Conservation (phyloP, 257 asterid genomes). For the Coffea eugenioides region DNA sequence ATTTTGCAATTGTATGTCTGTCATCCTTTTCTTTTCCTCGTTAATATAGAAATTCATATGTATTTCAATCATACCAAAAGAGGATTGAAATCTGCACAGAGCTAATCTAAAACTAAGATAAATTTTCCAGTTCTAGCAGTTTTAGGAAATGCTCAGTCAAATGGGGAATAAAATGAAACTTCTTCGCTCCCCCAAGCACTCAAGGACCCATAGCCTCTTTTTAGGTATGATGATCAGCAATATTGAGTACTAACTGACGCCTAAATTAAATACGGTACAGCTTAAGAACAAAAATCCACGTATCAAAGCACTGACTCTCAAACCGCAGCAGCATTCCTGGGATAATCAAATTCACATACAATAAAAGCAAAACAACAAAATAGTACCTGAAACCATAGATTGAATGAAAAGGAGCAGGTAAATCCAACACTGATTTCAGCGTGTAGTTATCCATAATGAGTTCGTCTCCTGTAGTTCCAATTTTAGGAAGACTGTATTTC, state of each 20-base stretch:
- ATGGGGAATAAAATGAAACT: background rate
- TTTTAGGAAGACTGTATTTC: background rate
- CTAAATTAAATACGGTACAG: background rate
- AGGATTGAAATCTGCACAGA: background rate
- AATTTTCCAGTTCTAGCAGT: background rate
- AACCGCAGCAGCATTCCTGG: slow-evolving; percentile 1
- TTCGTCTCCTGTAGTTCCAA: slow-evolving; percentile 11
- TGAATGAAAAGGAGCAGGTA: slow-evolving; percentile 72
- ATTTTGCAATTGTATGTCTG: background rate
- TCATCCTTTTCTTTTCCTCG: background rate
- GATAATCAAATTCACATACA: slow-evolving; percentile 8
- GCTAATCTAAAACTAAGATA: background rate
- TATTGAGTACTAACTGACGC: slow-evolving; percentile 1
- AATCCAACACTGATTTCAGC: slow-evolving; percentile 70
- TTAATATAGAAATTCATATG: background rate
- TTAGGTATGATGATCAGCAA: background rate
- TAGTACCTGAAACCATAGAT: slow-evolving; percentile 78
- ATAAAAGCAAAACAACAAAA: background rate
- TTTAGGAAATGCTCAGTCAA: background rate
- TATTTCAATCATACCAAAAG: background rate
- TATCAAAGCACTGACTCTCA: background rate
- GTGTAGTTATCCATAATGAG: slow-evolving; percentile 52
- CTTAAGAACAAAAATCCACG: slow-evolving; percentile 1
- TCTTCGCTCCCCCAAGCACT: background rate
- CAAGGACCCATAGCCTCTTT: background rate